Conservation (phyloP, 371 early-diverging fungal genomes). For the Blakeslea trispora region DNA sequence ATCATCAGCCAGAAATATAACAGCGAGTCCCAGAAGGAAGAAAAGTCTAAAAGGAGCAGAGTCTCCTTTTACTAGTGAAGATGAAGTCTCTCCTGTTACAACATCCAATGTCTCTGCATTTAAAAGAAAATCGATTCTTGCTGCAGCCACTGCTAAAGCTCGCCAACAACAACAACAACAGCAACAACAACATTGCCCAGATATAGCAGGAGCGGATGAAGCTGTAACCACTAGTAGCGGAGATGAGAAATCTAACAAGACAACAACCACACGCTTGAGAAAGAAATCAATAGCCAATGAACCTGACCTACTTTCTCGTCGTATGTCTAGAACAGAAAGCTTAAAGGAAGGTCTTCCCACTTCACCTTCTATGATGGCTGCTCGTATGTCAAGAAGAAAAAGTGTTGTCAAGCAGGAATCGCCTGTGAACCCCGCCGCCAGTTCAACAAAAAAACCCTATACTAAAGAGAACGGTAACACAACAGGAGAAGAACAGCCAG, state of each 20-base stretch:
- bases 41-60: slow-evolving; percentile 12
- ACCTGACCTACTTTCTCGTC: slow-evolving; percentile 12
- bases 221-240: slow-evolving; percentile 9
- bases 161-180: slow-evolving; percentile 24
- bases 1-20: not conserved
- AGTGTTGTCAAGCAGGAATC: slow-evolving; percentile 24
- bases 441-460: not conserved
- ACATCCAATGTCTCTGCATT: slow-evolving; percentile 5
- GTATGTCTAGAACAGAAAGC: slow-evolving; percentile 41
- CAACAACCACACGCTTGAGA: slow-evolving; percentile 11
- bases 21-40: slow-evolving; percentile 21
- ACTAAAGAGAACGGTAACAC: slow-evolving; percentile 5
- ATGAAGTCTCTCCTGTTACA: slow-evolving; percentile 10
- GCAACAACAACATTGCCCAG: slow-evolving; percentile 13
- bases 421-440: slow-evolving; percentile 9
- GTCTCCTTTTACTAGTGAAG: slow-evolving; percentile 21
- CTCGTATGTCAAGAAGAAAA: slow-evolving; percentile 29
- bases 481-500: slow-evolving; percentile 5
- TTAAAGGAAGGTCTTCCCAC: slow-evolving; percentile 47
- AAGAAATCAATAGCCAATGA: slow-evolving; percentile 20
- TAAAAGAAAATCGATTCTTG: slow-evolving; percentile 31
- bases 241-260: slow-evolving; percentile 21
- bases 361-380: slow-evolving; percentile 27
- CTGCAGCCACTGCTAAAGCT: slow-evolving; percentile 25
- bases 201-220: slow-evolving; percentile 3